A percentile compares a stretch with the other conserved stretches of the same genome.
These are phyloP conservation scores for Thymus quinquecostatus DNA, from an alignment of 257 asterid species.

Conservation along the genomic window DNA sequence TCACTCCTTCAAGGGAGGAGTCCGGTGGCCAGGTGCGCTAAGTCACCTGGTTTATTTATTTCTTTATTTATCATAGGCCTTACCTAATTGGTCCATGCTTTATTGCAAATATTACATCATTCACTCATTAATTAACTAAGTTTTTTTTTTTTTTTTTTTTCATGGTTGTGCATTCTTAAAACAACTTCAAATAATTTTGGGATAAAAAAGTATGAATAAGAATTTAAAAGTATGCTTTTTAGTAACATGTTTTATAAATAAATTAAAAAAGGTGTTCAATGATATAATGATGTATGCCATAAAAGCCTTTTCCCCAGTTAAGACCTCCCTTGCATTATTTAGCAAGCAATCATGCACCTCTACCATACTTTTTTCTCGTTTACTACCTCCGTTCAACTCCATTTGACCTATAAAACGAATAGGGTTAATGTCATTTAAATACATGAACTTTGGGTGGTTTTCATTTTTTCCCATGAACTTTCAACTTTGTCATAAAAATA, in stretches of 20 bases:
- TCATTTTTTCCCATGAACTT: no score
- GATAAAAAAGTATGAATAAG: not conserved
- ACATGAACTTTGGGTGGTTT: no score
- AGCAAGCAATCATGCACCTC: slow-evolving; percentile 22
- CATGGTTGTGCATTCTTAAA: not conserved
- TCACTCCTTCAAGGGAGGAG: no score
- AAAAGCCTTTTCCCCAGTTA: slow-evolving; percentile 32
- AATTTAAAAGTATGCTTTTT: not conserved
- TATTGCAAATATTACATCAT: slow-evolving; percentile 20
- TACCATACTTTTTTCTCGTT: no score
- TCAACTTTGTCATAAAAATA: no score
- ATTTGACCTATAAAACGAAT: no score
- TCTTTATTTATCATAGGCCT: slow-evolving; percentile 15
- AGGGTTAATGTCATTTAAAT: no score
- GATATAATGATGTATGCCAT: slow-evolving; percentile 17
- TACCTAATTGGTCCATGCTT: slow-evolving; percentile 34
- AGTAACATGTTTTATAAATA: not conserved
- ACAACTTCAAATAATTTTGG: not conserved
- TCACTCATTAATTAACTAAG: not conserved
- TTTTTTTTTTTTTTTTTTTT: not conserved
- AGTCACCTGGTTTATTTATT: not conserved
- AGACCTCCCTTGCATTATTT: slow-evolving; percentile 35
- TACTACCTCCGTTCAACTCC: no score
- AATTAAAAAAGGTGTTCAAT: slow-evolving; percentile 9
- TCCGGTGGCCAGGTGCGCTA: no score